Base-by-base conservation (phyloP, 495 filamentous ascomycete genomes). In the Aspergillus panamensis region DNA sequence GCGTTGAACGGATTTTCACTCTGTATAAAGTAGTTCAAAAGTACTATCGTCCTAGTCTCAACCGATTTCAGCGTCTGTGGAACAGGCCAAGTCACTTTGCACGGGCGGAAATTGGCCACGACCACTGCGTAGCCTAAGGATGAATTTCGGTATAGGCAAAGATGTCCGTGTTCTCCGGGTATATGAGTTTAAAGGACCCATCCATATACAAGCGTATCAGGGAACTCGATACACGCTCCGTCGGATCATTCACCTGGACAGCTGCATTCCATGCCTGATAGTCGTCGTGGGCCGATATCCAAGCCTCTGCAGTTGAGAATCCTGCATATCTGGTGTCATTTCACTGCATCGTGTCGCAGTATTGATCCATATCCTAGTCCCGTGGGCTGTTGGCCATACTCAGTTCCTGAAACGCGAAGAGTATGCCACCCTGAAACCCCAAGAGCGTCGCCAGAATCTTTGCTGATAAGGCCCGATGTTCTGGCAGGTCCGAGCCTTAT, bases 351-450 rank as follows among this genome's bases (percentile, higher is more conserved):
- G 79, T 73, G 64, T 88, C 86, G 45, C 81, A 76, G 65, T 84
- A 87, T 45, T 85, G 77, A 10, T 80, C 77, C 19, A 85, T 79
- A 1, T 60, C 64, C 84, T 84, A 87, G 20, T 74, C 49, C 20
- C 63, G 58, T 1, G 86, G 84, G 29, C 50, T 32, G 61, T 89
- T 86, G 37, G 75, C 74, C 80, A 87, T 85, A 6, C 85, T 86
- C 31, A 88, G 70, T 55, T 89, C 86, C 60, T 90, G 84, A 60
- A 85, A 88, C n/a, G 88, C 48, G 72, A 85, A 89, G 1, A 85
- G 59, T 0, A 85, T 88, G 6, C 87, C 87, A 4, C 76, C 77
- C 51, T 85, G 64, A 3, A 79, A 65, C 16, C 69, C 64, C 55
- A 82, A 68, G 66, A 84, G 72, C 14, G 84, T 69, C 0, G 82